Percentiles rank a stretch among this genome's conserved stretches.
phyloP scores from a whole-genome alignment of 2,329 filamentous ascomycete genomes.

The Lasiodiplodia citricola region DNA sequence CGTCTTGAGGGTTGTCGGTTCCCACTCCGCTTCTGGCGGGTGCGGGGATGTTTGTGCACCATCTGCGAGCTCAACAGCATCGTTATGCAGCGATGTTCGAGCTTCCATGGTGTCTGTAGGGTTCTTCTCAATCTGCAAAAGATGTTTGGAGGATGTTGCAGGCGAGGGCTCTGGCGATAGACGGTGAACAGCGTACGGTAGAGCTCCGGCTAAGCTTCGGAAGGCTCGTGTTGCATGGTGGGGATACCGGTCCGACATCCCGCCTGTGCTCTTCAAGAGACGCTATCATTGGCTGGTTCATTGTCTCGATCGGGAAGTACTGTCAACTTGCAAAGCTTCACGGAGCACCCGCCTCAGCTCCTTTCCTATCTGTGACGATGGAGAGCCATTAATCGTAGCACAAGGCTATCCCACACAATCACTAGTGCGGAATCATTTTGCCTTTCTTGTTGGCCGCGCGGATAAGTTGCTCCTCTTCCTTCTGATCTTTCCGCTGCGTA shows the following conservation, averaged over 20 bases:
- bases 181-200: not conserved
- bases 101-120: not conserved
- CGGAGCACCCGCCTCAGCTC: not conserved
- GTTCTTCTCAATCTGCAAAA: too few relatives aligned
- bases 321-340: not conserved
- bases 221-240: not conserved
- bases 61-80: not conserved
- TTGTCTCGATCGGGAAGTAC: slow-evolving; percentile 5
- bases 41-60: not conserved
- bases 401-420: not conserved
- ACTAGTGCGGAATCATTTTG: not conserved
- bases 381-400: not conserved
- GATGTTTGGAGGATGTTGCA: not conserved
- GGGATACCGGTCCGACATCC: not conserved
- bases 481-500: too few relatives aligned
- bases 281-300: not conserved
- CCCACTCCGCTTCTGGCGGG: not conserved
- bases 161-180: not conserved
- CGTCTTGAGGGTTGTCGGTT: not conserved
- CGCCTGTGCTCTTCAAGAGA: not conserved
- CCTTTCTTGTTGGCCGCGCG: not conserved
- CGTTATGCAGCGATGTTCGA: not conserved
- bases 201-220: not conserved
- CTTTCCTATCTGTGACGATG: not conserved
- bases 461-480: too few relatives aligned